Base-by-base conservation (phyloP, 768 basidiomycete genomes). In the Tricholoma terreum region DNA sequence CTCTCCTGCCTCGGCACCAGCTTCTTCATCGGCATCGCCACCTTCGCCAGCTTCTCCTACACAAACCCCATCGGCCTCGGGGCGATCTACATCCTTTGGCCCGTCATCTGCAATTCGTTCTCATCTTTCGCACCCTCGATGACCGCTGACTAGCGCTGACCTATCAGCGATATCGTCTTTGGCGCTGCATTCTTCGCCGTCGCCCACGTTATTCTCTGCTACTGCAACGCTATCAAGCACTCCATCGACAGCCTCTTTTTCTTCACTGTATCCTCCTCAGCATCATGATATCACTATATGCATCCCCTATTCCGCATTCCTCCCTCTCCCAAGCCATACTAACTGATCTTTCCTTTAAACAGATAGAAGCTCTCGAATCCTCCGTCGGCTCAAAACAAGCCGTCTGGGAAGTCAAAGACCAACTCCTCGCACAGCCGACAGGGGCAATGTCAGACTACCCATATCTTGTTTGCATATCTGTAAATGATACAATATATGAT, bases 181-280 rank as follows among this genome's bases (percentile, higher is more conserved):
- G n/a, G n/a, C n/a, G n/a, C n/a, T n/a, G n/a, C n/a, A n/a, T n/a
- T n/a, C 78, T 99, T 87, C 75, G 84, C 89, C 12, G 84, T 91
- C 56, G 97, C 88, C 0, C 90, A 92, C 70, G 87, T 98, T 57
- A 11, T 99, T 98, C 77, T 91, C 89, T 72, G 84, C 86, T 57
- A 91, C 86, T 34, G n/a, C n/a, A n/a, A n/a, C n/a, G n/a, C n/a
- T n/a, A n/a, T n/a, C n/a, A n/a, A n/a, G n/a, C n/a, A n/a, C 96
- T 99, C 58, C 98, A 93, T 98, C 69, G 97, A 99, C 65, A 95
- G 97, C 1, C 78, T 98, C 21, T 98, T 99, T 82, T 98, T 99
- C 84, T 94, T 93, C 90, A 33, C 81, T 99, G 14, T 75, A 89
- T 94, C 73, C 84, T 99, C 48, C 80, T 99, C 36, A 89, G 89